phyloP scores from a whole-genome alignment of 306 rosid genomes.

The Quercus agrifolia region DNA sequence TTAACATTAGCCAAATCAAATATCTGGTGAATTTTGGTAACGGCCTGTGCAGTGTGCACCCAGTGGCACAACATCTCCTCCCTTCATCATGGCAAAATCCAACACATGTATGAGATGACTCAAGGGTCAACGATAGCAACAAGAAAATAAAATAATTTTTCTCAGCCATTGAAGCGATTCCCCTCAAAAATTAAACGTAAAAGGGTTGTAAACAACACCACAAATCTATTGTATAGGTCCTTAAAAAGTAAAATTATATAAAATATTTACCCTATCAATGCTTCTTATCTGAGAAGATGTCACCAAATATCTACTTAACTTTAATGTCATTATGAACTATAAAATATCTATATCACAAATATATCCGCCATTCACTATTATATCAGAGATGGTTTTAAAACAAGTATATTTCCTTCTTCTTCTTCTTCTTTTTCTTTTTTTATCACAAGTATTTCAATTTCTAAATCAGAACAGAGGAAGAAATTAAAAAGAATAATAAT shows the following conservation, averaged over 20 bases:
- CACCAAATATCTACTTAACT: neutral
- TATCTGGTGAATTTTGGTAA: conserved; percentile 94
- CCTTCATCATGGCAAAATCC: conserved; percentile 99
- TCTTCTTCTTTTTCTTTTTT: too few species aligned
- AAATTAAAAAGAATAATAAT: neutral
- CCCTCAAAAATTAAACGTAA: neutral
- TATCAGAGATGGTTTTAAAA: neutral
- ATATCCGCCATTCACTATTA: neutral
- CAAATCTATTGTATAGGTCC: neutral
- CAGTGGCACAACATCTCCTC: conserved; percentile 98
- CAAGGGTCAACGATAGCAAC: neutral
- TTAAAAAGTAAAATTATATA: neutral
- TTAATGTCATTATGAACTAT: neutral
- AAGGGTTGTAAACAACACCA: neutral
- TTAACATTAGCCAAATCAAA: conserved; percentile 84
- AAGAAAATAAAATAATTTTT: neutral
- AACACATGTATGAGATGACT: conserved; percentile 56
- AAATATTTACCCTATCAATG: neutral
- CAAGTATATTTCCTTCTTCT: neutral
- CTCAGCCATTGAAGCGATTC: neutral
- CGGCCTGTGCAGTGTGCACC: conserved; percentile 73
- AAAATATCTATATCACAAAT: neutral
- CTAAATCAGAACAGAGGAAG: neutral
- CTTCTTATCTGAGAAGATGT: neutral
- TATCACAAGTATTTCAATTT: neutral